Percentiles rank a stretch among this genome's conserved stretches.
Conservation (phyloP, 192 early-diverging fungal genomes). For the Phlyctochytrium arcticum region DNA sequence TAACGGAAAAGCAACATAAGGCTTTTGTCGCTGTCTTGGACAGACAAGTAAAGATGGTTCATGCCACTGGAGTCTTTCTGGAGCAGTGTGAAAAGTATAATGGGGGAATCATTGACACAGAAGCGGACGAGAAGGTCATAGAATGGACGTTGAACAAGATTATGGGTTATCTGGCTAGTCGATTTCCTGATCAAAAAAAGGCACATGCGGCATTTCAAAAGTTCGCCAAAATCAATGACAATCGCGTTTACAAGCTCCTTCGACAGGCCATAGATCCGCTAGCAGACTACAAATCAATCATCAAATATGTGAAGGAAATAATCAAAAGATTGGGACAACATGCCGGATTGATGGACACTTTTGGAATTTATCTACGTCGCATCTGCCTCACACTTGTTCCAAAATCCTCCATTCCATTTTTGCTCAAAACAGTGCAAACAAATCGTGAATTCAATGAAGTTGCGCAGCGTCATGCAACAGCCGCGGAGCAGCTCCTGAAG, state of each 20-base stretch:
- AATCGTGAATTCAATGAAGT: conserved; percentile 7
- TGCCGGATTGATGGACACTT: conserved; percentile 63
- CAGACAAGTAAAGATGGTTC: conserved; percentile 63
- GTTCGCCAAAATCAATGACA: conserved; percentile 67
- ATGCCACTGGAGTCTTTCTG: conserved; percentile 56
- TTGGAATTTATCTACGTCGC: conserved; percentile 68
- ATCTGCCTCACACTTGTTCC: conserved; percentile 73
- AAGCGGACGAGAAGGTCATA: conserved; percentile 34
- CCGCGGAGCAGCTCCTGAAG: conserved; percentile 55
- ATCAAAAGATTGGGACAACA: conserved; percentile 61
- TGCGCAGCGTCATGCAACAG: conserved; percentile 17
- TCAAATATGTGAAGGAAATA: conserved; percentile 65
- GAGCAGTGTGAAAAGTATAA: conserved; percentile 61
- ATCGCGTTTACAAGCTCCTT: conserved; percentile 61
- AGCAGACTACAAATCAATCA: conserved; percentile 65
- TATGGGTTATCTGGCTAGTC: conserved; percentile 49
- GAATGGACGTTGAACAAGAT: conserved; percentile 50
- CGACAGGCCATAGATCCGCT: conserved; percentile 67
- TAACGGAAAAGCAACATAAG: conserved; percentile 64
- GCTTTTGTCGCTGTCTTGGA: conserved; percentile 75
- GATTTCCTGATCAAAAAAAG: conserved; percentile 65
- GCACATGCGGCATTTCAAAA: conserved; percentile 60
- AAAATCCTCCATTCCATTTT: conserved; percentile 54
- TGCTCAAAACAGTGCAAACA: conserved; percentile 46
- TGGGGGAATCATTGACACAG: conserved; percentile 39